Conservation (phyloP, 345 rosid genomes). For the Camelina laxa region DNA sequence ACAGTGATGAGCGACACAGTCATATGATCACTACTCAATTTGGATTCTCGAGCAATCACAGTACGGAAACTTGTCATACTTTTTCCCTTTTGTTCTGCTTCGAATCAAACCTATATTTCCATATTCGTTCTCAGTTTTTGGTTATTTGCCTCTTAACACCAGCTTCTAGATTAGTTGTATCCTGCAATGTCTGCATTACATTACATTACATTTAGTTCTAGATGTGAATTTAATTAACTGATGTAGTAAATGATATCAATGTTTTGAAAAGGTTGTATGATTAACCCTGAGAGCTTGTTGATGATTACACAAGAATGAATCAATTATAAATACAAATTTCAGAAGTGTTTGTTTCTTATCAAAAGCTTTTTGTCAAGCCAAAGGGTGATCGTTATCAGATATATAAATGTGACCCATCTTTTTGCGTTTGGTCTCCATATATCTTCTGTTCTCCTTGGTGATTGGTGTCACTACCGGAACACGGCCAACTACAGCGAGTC, state of each 20-base stretch:
- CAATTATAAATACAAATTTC: neutral
- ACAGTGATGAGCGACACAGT: too few relatives aligned
- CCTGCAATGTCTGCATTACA: too few relatives aligned
- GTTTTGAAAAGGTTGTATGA: neutral
- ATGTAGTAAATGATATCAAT: neutral
- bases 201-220: neutral
- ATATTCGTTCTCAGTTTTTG: too few relatives aligned
- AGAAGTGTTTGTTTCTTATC: neutral
- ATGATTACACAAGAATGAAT: neutral
- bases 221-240: neutral
- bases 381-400: conserved; percentile 63
- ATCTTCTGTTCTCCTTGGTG: conserved; percentile 79
- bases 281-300: neutral
- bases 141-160: too few relatives aligned
- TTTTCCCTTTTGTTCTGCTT: too few relatives aligned
- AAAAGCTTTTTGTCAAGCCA: conserved; percentile 46
- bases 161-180: too few relatives aligned
- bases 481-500: conserved; percentile 79
- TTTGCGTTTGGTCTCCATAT: conserved; percentile 79
- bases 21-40: too few relatives aligned
- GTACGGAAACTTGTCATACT: too few relatives aligned
- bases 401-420: conserved; percentile 92
- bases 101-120: too few relatives aligned
- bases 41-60: too few relatives aligned
- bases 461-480: conserved; percentile 82